Conservation (phyloP, 2,329 filamentous ascomycete species). For the Rhynchosporium secalis region DNA sequence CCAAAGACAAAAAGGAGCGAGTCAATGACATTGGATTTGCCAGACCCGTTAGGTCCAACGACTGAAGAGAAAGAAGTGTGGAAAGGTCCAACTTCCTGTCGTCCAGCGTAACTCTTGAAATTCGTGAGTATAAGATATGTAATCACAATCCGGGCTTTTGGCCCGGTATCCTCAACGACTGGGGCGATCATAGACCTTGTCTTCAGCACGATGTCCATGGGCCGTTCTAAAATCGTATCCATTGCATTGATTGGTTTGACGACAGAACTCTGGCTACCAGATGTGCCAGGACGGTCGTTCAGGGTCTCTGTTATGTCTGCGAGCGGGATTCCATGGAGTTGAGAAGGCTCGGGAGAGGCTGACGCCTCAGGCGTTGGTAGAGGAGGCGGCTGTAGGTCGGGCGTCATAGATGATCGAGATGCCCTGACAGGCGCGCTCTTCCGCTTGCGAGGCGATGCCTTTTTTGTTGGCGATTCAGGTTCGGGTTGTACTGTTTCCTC, state of each 20-base stretch:
- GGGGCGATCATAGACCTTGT: slow-evolving; percentile 70
- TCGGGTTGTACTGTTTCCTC: slow-evolving; percentile 52
- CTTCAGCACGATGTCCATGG: slow-evolving; percentile 92
- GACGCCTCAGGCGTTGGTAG: slow-evolving; percentile 56
- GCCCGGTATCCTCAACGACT: slow-evolving; percentile 71
- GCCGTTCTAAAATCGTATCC: slow-evolving; percentile 77
- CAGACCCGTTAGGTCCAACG: slow-evolving; percentile 95
- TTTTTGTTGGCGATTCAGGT: slow-evolving; percentile 56
- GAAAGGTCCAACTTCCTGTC: slow-evolving; percentile 94
- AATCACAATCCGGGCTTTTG: slow-evolving; percentile 87
- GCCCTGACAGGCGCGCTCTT: slow-evolving; percentile 53
- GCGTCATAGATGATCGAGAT: slow-evolving; percentile 37
- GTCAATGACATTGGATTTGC: slow-evolving; percentile 98
- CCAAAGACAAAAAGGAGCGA: slow-evolving; percentile 98
- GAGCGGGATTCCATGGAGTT: slow-evolving; percentile 58
- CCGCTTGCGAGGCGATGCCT: slow-evolving; percentile 63
- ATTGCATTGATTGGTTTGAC: slow-evolving; percentile 74
- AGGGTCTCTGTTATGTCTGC: slow-evolving; percentile 71
- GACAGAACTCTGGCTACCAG: slow-evolving; percentile 51
- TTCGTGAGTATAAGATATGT: slow-evolving; percentile 90
- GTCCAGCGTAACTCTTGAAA: slow-evolving; percentile 98
- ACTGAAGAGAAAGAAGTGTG: slow-evolving; percentile 97
- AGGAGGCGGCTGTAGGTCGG: slow-evolving; percentile 39
- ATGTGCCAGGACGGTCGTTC: slow-evolving; percentile 58
- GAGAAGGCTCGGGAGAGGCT: slow-evolving; percentile 55